Evolutionary conservation across 2,329 filamentous ascomycete species (phyloP), one percentile per base, ranked within the genome.

Genomic region (Penicillium nordicum): DNA sequence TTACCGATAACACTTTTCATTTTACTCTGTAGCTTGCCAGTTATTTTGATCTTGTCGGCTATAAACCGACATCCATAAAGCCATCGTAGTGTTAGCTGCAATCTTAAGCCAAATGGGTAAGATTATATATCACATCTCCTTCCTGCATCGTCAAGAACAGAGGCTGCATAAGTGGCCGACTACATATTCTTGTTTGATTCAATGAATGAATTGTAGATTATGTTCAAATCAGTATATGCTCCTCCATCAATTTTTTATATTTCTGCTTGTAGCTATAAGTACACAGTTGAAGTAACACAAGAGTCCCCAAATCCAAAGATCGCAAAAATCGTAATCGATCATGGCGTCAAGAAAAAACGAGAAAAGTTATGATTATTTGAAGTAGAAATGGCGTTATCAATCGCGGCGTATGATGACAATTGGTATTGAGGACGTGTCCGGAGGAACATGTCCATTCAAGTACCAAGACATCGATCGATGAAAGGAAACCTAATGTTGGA

Each of bases 401-500:
- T 32, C 14, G 16, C 27, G n/a, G 14, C 36, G 27, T 5, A 32
- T 18, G 7, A 47, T 48, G 21, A 8, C 10, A 14, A 14, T 21
- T 21, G 9, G 23, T n/a, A 23, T 41, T 14, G 6, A 46, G 32
- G 16, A 23, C 11, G 37, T 27, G 7, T 50, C 37, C 37, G n/a
- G 18, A 32, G 14, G 4, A 50, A 50, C 27, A 29, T 50, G 18
- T 9, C 37, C 18, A 21, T 44, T 14, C 7, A 21, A 18, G 10
- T 10, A 21, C 14, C 29, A 50, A 29, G 18, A 12, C 2, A 18
- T 30, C 3, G 12, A 9, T 30, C 3, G 14, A 7, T 45, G 16
- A 51, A 57, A 25, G 25, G 11, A 27, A 48, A 23, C 29, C 36
- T 62, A 67, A 41, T 60, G 36, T 50, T 64, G 54, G 36, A 69